phyloP scores from a whole-genome alignment of 1,284 basidiomycete species.

The Heterobasidion irregulare region DNA sequence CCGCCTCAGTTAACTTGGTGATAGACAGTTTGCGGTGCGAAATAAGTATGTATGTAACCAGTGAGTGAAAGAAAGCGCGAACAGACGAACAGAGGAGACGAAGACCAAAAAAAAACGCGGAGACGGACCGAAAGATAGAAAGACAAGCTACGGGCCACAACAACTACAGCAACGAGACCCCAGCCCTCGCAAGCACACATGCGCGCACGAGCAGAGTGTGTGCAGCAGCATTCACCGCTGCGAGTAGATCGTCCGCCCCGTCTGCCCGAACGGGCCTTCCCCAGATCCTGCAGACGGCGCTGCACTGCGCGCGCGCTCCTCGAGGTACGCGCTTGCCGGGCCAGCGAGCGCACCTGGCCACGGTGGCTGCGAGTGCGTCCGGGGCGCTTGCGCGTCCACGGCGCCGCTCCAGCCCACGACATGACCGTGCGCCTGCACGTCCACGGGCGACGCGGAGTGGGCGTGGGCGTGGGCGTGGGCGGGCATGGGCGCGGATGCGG shows the following conservation, averaged over 20 bases:
- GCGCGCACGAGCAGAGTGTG: background rate
- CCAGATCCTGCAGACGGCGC: background rate
- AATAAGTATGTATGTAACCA: too few species aligned
- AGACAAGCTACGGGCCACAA: background rate
- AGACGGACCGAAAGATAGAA: background rate
- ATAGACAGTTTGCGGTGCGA: too few species aligned
- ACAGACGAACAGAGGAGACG: too few species aligned
- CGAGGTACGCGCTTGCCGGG: constrained; percentile 10
- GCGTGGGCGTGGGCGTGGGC: too few species aligned
- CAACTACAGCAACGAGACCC: background rate
- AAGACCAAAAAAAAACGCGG: too few species aligned
- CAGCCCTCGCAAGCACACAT: background rate
- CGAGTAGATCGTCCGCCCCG: constrained; percentile 14
- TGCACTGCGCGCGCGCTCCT: constrained; percentile 6
- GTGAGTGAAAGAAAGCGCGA: too few species aligned
- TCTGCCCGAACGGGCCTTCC: constrained; percentile 11
- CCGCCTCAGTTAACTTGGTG: too few species aligned
- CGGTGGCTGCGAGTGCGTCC: background rate
- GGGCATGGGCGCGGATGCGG: background rate
- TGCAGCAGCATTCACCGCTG: constrained; percentile 5
- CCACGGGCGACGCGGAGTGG: background rate
- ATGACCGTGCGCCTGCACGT: background rate
- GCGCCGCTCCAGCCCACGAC: background rate
- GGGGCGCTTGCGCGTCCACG: background rate
- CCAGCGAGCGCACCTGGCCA: constrained; percentile 6